phyloP scores from a whole-genome alignment of 2,329 filamentous ascomycete genomes.

The Neofusicoccum parvum region DNA sequence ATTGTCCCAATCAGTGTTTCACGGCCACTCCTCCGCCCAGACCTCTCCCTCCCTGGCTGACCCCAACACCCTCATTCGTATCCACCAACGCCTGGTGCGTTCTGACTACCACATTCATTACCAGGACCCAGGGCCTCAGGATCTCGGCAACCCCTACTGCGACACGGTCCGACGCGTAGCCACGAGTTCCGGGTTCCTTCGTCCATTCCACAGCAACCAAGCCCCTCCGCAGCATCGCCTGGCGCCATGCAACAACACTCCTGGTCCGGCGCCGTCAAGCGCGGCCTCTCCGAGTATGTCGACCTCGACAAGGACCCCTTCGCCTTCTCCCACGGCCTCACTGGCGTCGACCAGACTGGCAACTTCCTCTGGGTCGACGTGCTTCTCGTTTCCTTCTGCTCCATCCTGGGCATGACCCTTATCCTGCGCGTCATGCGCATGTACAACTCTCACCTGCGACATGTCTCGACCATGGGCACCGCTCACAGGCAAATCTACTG shows the following conservation, averaged over 20 bases:
- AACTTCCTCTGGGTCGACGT: constrained; percentile 52
- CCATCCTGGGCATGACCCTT: constrained; percentile 40
- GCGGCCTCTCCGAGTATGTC: constrained; percentile 2
- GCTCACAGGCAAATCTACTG: constrained; percentile 48
- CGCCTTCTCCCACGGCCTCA: constrained; percentile 47
- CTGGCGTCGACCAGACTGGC: constrained; percentile 49
- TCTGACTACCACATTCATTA: neutral
- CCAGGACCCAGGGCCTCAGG: constrained; percentile 4
- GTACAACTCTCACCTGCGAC: constrained; percentile 47
- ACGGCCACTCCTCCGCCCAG: neutral
- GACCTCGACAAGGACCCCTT: constrained; percentile 29
- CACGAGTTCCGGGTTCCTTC: constrained; percentile 14
- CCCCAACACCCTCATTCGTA: neutral
- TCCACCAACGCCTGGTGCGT: constrained; percentile 2
- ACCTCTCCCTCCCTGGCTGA: neutral
- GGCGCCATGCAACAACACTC: constrained; percentile 12
- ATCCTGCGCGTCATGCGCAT: constrained; percentile 46
- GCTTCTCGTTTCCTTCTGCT: constrained; percentile 41
- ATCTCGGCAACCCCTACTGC: constrained; percentile 12
- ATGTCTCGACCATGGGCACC: constrained; percentile 48
- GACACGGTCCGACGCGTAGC: constrained; percentile 10
- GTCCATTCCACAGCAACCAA: neutral
- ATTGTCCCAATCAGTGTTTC: neutral
- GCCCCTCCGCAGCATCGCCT: neutral
- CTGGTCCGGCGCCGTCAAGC: neutral